Base-by-base conservation (phyloP, 352 stramenopile species). In the Phytophthora chlamydospora region DNA sequence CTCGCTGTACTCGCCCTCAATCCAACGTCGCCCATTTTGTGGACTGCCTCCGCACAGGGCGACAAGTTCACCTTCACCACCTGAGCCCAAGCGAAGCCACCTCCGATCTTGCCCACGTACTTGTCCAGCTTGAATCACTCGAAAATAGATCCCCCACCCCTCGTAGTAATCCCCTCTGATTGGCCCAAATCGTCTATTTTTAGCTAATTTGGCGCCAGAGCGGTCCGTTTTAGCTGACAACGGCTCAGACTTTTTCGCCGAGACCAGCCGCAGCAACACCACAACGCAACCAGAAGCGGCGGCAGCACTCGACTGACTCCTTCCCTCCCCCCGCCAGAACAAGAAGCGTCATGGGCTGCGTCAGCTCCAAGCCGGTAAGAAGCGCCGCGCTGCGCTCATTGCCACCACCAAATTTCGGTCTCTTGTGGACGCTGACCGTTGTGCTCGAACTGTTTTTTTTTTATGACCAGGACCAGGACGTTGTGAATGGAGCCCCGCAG, bases 61-160 rank as follows among this genome's bases (percentile, higher is more conserved):
- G 83, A 92, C 63, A 81, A 83, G 60, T 89, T 89, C 55, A 92
- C 83, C 44, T 92, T 92, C 76, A 90, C 73, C 12, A 83, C 70
- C 19, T 91, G 70, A 88, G 46, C 43, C 29, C 12, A 24, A 32
- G 27, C 36, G 35, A 39, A 44, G 12, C 45, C 44, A 46, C 41
- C 24, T 56, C 27, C 19, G 13, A 61, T 44, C 42, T 32, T 27
- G 33, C 34, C 17, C 34, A 54, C 41, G 47, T 54, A 56, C 40
- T 47, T 55, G 33, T 40, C 27, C 33, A 55, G 33, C 39, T 43
- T 44, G 34, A 56, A 61, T 48, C 41, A 54, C 24, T 32, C 13
- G 43, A 24, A 71, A 75, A 71, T 68, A 71, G 42, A 71, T 63
- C 40, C 42, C 63, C 53, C 36, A 59, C 0, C 35, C 55, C 46